Percentiles rank a stretch among this genome's conserved stretches.
Conservation (phyloP, 805 yeast genomes). For the Vanderwaltozyma tropicalis region DNA sequence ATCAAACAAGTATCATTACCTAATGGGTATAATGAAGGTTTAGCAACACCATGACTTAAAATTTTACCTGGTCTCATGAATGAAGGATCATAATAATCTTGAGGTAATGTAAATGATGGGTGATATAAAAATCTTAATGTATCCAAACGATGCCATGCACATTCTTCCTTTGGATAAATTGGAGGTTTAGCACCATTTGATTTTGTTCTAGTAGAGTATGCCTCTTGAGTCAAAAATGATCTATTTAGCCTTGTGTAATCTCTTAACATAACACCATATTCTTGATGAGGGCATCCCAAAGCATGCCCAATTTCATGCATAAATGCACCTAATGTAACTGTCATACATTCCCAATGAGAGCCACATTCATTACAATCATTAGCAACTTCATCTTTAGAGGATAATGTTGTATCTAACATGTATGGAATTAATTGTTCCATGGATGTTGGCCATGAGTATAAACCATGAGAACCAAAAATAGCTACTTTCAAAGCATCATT, state of each 20-base stretch:
- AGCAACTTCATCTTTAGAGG: conserved; percentile 63
- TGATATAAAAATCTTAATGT: conserved; percentile 68
- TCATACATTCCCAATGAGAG: conserved; percentile 80
- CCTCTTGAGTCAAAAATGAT: conserved; percentile 67
- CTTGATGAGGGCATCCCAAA: conserved; percentile 88
- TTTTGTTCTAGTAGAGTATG: conserved; percentile 42
- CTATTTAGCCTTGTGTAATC: conserved; percentile 76
- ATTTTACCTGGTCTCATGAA: conserved; percentile 28
- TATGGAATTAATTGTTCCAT: conserved; percentile 58
- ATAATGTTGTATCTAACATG: conserved; percentile 58
- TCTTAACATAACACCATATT: conserved; percentile 80
- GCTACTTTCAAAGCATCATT: conserved; percentile 61
- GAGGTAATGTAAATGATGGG: conserved; percentile 65
- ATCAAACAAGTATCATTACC: conserved; percentile 37
- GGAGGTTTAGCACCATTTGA: conserved; percentile 39
- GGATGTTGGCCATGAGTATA: conserved; percentile 86
- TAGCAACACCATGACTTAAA: conserved; percentile 12
- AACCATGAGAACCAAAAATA: conserved; percentile 87
- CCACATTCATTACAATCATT: conserved; percentile 82
- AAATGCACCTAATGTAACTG: conserved; percentile 83
- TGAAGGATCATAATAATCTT: conserved; percentile 45
- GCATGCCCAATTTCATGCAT: conserved; percentile 92
- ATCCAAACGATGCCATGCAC: conserved; percentile 84
- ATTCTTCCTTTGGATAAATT: conserved; percentile 52
- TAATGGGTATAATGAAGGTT: conserved; percentile 38